These are phyloP conservation scores for Epichloe sibirici DNA, from an alignment of 2,329 filamentous ascomycete genomes.

Conservation along the genomic window DNA sequence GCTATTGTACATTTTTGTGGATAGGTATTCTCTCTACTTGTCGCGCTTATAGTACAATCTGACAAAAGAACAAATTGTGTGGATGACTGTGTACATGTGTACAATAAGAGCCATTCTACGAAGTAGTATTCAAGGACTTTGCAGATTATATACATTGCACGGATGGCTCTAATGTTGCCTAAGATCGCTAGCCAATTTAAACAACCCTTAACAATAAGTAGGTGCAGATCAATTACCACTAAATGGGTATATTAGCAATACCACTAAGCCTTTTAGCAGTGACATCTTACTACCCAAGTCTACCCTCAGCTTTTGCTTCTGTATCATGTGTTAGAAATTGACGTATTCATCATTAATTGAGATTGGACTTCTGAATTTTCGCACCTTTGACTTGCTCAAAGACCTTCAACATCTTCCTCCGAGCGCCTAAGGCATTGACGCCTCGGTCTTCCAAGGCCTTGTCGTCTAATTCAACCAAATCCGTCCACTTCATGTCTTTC, in stretches of 20 bases:
- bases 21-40: background rate
- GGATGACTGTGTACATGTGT: background rate
- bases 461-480: conserved; percentile 83
- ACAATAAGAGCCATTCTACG: background rate
- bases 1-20: background rate
- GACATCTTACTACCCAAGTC: conserved; percentile 34
- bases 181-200: background rate
- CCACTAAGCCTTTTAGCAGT: background rate
- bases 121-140: background rate
- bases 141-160: background rate
- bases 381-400: conserved; percentile 87
- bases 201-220: background rate
- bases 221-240: background rate
- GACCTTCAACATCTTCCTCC: conserved; percentile 98
- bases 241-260: background rate
- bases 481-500: conserved; percentile 94
- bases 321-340: conserved; percentile 11
- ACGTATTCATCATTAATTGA: background rate
- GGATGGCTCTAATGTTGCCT: background rate
- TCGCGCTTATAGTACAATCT: background rate
- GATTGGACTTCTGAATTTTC: conserved; percentile 7
- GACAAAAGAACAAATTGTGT: background rate
- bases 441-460: conserved; percentile 85
- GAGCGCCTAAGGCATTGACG: conserved; percentile 86
- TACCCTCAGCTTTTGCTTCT: conserved; percentile 66